Conservation (phyloP, 75 land plant species). For the Sequoia sempervirens region DNA sequence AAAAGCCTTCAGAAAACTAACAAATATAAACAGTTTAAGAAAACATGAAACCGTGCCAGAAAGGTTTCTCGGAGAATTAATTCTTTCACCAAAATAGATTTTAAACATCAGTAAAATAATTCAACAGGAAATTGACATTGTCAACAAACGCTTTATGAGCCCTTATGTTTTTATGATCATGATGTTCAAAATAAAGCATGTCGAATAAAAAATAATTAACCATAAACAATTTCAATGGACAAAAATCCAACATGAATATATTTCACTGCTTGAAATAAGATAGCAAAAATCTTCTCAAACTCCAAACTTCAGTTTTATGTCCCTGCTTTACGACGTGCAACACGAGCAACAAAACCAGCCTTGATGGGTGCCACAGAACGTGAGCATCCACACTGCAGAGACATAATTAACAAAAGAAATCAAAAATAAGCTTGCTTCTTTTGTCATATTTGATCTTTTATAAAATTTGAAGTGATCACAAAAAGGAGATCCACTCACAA, state of each 20-base stretch:
- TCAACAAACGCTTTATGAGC: not conserved
- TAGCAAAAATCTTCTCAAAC: not conserved
- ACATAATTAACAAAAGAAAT: not conserved
- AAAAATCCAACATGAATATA: not conserved
- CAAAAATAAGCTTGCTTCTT: not conserved
- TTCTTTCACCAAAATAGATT: not conserved
- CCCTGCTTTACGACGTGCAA: constrained; percentile 66
- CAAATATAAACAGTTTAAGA: not conserved
- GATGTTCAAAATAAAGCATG: not conserved
- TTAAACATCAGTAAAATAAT: not conserved
- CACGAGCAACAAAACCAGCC: constrained; percentile 88
- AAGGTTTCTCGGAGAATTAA: no score
- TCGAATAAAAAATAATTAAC: not conserved
- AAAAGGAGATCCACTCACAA: not conserved
- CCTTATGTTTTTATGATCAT: no score
- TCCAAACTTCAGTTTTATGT: constrained; percentile 22
- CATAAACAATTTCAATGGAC: not conserved
- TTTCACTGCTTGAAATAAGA: not conserved
- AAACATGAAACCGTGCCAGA: no score
- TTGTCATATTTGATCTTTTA: not conserved
- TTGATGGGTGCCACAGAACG: constrained; percentile 86
- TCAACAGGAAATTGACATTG: not conserved
- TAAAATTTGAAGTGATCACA: not conserved
- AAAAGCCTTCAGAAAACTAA: not conserved
- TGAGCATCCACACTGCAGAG: constrained; percentile 73